Conservation (phyloP, 192 early-diverging fungal species). For the Backusella parvicylindrica region DNA sequence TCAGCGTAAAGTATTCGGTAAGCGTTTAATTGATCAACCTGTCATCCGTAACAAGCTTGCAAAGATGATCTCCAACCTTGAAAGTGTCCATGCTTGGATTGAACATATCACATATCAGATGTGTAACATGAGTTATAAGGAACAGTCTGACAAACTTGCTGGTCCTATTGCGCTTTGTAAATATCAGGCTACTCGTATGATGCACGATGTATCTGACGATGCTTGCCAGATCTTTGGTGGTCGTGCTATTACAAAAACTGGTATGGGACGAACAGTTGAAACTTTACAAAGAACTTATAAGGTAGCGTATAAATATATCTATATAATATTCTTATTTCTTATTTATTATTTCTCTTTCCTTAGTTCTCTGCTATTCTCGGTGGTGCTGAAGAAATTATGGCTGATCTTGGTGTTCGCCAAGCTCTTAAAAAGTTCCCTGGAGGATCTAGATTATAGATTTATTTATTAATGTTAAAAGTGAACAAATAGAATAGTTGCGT, state of each 20-base stretch:
- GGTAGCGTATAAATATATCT: background rate
- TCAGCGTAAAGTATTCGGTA: constrained; percentile 71
- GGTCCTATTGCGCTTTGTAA: constrained; percentile 68
- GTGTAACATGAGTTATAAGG: constrained; percentile 60
- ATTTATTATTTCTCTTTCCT: background rate
- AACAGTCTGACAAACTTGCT: constrained; percentile 57
- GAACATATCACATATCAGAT: constrained; percentile 68
- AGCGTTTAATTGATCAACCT: constrained; percentile 62
- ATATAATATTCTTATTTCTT: background rate
- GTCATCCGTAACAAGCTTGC: constrained; percentile 70
- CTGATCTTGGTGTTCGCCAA: constrained; percentile 61
- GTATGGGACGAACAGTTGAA: constrained; percentile 68
- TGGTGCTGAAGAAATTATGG: constrained; percentile 52
- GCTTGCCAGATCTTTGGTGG: constrained; percentile 74
- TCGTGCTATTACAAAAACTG: constrained; percentile 64
- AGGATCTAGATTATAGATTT: constrained; percentile 13
- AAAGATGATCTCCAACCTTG: constrained; percentile 43
- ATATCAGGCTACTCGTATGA: constrained; percentile 52
- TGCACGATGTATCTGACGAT: constrained; percentile 58
- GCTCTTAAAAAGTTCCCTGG: constrained; percentile 44
- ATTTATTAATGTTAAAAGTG: background rate
- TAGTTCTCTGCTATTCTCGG: constrained; percentile 37
- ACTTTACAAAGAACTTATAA: constrained; percentile 63
- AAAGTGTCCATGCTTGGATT: constrained; percentile 51
- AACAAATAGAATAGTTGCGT: background rate